These are phyloP conservation scores for Cystobasidiaceae sp. DNA, from an alignment of 1,284 basidiomycete species.

Conservation along the genomic window DNA sequence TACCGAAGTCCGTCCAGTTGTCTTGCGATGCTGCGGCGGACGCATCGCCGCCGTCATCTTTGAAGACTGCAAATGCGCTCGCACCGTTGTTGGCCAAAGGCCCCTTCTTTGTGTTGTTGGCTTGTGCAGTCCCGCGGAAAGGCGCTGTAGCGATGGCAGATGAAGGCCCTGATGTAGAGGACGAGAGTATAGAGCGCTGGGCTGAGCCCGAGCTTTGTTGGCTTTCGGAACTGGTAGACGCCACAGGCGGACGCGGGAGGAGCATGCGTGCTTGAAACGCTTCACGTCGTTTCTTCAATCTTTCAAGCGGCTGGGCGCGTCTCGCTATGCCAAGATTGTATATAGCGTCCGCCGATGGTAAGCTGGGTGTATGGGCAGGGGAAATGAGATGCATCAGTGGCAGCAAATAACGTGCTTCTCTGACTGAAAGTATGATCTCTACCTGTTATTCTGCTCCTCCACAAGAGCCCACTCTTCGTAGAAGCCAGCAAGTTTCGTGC, in stretches of 20 bases:
- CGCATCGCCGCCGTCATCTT: constrained; percentile 41
- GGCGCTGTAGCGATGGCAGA: background rate
- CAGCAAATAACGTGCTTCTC: background rate
- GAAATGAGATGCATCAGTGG: background rate
- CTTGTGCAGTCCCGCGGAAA: constrained; percentile 16
- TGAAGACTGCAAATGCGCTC: constrained; percentile 50
- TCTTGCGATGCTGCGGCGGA: constrained; percentile 32
- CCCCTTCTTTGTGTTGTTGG: background rate
- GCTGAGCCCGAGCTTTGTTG: background rate
- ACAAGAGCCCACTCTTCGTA: constrained; percentile 81
- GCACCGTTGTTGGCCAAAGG: constrained; percentile 44
- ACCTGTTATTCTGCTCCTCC: constrained; percentile 68
- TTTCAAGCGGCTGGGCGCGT: constrained; percentile 71
- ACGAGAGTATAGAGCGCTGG: constrained; percentile 14
- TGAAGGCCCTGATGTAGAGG: background rate
- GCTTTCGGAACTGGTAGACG: constrained; percentile 5
- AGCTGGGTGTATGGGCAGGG: background rate
- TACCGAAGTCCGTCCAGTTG: constrained; percentile 52
- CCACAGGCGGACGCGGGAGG: constrained; percentile 45
- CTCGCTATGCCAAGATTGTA: constrained; percentile 79
- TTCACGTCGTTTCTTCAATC: constrained; percentile 74
- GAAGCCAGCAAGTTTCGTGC: constrained; percentile 66
- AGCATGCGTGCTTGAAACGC: constrained; percentile 73
- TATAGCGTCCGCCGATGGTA: constrained; percentile 61
- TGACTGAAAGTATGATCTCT: constrained; percentile 45